Percentiles rank a stretch among this genome's conserved stretches.
phyloP scores from a whole-genome alignment of 139 green algal genomes.

The Trebouxia sp. region DNA sequence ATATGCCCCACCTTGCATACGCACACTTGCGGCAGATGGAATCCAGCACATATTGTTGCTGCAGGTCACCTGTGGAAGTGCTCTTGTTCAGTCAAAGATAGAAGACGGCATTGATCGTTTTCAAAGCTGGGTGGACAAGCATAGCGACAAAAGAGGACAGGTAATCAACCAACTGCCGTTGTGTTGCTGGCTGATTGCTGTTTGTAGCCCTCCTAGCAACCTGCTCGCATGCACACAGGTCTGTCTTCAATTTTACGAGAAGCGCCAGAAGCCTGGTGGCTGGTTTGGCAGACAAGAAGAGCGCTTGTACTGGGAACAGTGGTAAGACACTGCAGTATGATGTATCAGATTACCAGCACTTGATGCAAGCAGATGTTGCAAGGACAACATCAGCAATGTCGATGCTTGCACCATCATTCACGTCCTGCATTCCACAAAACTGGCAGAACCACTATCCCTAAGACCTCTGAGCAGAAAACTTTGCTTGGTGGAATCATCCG shows the following conservation, averaged over 20 bases:
- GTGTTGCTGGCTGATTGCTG: neutral
- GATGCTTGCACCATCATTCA: too few relatives aligned
- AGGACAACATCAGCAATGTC: too few relatives aligned
- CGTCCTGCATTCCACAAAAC: too few relatives aligned
- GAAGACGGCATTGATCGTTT: constrained; percentile 76
- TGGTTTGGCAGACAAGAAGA: constrained; percentile 67
- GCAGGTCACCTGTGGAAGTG: constrained; percentile 83
- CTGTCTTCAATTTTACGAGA: constrained; percentile 81
- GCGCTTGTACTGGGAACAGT: constrained; percentile 90
- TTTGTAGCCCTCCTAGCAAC: neutral
- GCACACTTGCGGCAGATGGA: neutral
- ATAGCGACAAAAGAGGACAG: constrained; percentile 49
- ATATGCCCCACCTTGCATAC: neutral
- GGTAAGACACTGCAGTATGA: too few relatives aligned
- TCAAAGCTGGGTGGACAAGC: constrained; percentile 57
- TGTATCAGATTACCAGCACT: too few relatives aligned
- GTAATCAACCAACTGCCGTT: neutral
- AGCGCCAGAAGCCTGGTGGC: constrained; percentile 60
- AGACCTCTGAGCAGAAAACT: neutral
- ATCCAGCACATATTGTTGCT: neutral
- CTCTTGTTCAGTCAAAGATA: constrained; percentile 59
- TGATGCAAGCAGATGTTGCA: too few relatives aligned
- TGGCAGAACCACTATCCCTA: neutral
- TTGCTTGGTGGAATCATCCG: neutral
- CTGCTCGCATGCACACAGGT: constrained; percentile 43